These are phyloP conservation scores for Cucurbita argyrosperma DNA, from an alignment of 306 rosid species.

Conservation along the genomic window DNA sequence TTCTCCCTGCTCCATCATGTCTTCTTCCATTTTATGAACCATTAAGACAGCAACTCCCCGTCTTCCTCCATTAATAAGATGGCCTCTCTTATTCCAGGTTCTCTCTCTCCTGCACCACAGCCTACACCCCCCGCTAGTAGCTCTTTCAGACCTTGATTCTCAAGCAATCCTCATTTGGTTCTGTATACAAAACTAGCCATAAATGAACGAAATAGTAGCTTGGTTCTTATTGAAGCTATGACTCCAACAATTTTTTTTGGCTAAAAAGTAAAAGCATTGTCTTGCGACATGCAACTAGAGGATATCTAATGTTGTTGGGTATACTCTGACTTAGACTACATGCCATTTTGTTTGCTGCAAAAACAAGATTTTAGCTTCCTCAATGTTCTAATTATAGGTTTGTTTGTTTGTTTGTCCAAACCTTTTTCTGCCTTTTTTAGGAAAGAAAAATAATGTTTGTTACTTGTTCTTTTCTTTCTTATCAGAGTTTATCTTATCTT, in stretches of 20 bases:
- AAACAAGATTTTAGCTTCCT: neutral
- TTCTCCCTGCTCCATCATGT: conserved; percentile 18
- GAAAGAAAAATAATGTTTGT: too few species aligned
- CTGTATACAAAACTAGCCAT: neutral
- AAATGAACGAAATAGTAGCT: neutral
- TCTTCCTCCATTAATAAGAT: conserved; percentile 32
- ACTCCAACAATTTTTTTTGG: neutral
- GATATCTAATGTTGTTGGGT: neutral
- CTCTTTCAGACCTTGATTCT: conserved; percentile 38
- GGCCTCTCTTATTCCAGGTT: conserved; percentile 26
- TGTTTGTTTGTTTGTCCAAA: neutral
- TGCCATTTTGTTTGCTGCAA: neutral
- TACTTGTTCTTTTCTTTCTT: neutral
- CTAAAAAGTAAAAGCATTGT: neutral
- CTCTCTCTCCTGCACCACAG: neutral
- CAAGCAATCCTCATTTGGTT: conserved; percentile 31
- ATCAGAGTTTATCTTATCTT: conserved; percentile 1
- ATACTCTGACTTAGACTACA: neutral
- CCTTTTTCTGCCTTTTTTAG: neutral
- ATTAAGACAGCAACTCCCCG: conserved; percentile 12
- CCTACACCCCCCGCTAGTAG: neutral
- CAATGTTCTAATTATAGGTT: neutral
- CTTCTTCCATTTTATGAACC: conserved; percentile 9
- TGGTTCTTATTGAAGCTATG: neutral
- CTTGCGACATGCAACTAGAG: neutral